These are phyloP conservation scores for Entomortierella lignicola DNA, from an alignment of 192 early-diverging fungal species.

Conservation along the genomic window DNA sequence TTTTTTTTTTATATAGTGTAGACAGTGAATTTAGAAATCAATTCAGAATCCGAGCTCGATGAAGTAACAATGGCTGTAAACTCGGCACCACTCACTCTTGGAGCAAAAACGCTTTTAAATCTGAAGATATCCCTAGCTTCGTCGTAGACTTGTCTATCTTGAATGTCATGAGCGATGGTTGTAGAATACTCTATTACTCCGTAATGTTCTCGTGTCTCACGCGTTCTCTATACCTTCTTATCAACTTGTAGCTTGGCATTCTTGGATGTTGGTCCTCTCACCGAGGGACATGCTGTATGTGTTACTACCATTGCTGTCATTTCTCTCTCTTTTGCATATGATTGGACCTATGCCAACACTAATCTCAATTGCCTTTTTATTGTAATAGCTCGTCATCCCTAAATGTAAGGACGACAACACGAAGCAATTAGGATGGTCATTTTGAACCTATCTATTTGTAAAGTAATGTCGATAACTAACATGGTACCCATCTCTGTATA, in stretches of 20 bases:
- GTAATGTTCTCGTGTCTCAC: slow-evolving; percentile 33
- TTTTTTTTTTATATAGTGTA: too few species aligned
- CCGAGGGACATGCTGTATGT: slow-evolving; percentile 34
- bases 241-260: slow-evolving; percentile 28
- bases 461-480: too few species aligned
- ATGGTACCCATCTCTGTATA: too few species aligned
- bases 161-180: too few species aligned
- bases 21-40: too few species aligned
- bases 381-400: slow-evolving; percentile 28
- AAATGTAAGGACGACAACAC: slow-evolving; percentile 19
- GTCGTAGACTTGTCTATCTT: too few species aligned
- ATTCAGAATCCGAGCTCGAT: too few species aligned
- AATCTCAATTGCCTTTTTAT: not conserved
- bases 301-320: not conserved
- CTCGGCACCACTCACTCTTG: too few species aligned
- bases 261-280: slow-evolving; percentile 38
- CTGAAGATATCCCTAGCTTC: too few species aligned
- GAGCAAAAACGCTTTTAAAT: too few species aligned
- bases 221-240: slow-evolving; percentile 76
- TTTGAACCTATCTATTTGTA: not conserved
- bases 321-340: not conserved
- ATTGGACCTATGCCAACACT: not conserved
- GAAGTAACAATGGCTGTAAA: too few species aligned
- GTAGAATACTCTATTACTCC: too few species aligned
- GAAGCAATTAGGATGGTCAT: not conserved